Base-by-base conservation (phyloP, 768 basidiomycete genomes). In the Pulveroboletus ravenelii region DNA sequence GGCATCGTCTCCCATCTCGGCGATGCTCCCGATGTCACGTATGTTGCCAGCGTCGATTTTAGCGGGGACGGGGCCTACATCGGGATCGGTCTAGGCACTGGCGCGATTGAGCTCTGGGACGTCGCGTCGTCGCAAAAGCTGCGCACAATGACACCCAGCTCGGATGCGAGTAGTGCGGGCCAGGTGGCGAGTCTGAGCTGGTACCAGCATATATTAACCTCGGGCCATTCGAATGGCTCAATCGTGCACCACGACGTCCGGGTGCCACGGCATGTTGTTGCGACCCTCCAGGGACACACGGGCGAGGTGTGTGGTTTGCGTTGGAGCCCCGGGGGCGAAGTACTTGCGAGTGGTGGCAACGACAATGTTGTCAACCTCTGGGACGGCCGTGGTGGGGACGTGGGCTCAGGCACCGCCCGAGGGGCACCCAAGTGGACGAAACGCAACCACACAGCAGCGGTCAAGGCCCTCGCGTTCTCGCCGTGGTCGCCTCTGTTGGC, bases 341-440 rank as follows among this genome's bases (percentile, higher is more conserved):
- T 95, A 17, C 76, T 99, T 20, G 95, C 95, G 0, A 93, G 90
- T 57, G 95, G 95, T 2, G 95, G 93, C 0, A 96, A 98, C 63
- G 96, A 98, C 68, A 97, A 98, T 56, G 93, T 96, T 17, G 93
- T 98, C 47, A 95, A 96, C 62, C 87, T 96, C 44, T 99, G 95
- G 95, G 95, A 99, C 59, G 89, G 86, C 6, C 78, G 89, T 48
- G 73, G 89, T 0, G 80, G 81, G 0, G 79, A 81, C 53, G 78
- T 78, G 55, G 48, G 43, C 44, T 56, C 63, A 1, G 73, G 67
- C 4, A 72, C 74, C 53, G 71, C 78, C 3, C 66, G 79, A 15
- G 82, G 78, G 3, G 78, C 69, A 63, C 83, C 92, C 0, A 93
- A 92, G 63, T 93, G 90, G 89, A 89, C 87, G 20, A 93, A 94